Percentiles rank a stretch among this genome's conserved stretches.
These are phyloP conservation scores for Trichoderma atroviride DNA, from an alignment of 2,329 filamentous ascomycete species.

Conservation along the genomic window DNA sequence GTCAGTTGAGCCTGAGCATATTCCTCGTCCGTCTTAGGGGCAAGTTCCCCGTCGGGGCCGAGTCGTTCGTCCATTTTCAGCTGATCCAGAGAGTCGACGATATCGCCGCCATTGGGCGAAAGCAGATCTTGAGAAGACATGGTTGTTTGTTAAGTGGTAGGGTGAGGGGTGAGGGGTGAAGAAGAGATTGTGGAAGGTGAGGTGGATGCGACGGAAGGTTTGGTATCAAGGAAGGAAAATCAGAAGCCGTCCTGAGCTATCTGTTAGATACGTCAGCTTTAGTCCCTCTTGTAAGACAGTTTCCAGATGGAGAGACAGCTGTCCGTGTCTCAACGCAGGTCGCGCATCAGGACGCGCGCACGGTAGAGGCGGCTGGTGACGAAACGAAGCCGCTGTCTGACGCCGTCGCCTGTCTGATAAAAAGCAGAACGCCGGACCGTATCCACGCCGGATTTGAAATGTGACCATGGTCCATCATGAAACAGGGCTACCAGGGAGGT, in stretches of 20 bases:
- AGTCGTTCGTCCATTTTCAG: slow-evolving; percentile 68
- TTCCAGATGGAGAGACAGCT: background rate
- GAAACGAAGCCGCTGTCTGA: slow-evolving; percentile 14
- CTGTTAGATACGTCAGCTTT: background rate
- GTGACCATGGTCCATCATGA: background rate
- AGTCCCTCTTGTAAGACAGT: background rate
- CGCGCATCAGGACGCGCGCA: slow-evolving; percentile 18
- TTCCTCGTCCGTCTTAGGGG: slow-evolving; percentile 93
- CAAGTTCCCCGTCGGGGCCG: slow-evolving; percentile 73
- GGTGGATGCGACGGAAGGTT: slow-evolving; percentile 15
- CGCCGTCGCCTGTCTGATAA: background rate
- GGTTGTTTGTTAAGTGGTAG: slow-evolving; percentile 33
- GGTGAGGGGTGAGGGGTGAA: background rate
- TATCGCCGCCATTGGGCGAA: slow-evolving; percentile 61
- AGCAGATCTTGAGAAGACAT: slow-evolving; percentile 65
- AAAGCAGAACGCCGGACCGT: background rate
- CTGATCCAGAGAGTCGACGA: slow-evolving; percentile 64
- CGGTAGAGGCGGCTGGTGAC: slow-evolving; percentile 12
- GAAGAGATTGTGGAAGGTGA: slow-evolving; percentile 6
- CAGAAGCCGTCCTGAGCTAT: slow-evolving; percentile 1
- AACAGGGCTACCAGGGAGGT: background rate
- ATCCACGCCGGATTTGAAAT: background rate
- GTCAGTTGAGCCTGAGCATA: slow-evolving; percentile 92
- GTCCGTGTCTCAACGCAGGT: background rate
- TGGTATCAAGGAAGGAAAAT: slow-evolving; percentile 5